These are phyloP conservation scores for Aspergillus niger DNA, from an alignment of 2,329 filamentous ascomycete species.

Conservation along the genomic window DNA sequence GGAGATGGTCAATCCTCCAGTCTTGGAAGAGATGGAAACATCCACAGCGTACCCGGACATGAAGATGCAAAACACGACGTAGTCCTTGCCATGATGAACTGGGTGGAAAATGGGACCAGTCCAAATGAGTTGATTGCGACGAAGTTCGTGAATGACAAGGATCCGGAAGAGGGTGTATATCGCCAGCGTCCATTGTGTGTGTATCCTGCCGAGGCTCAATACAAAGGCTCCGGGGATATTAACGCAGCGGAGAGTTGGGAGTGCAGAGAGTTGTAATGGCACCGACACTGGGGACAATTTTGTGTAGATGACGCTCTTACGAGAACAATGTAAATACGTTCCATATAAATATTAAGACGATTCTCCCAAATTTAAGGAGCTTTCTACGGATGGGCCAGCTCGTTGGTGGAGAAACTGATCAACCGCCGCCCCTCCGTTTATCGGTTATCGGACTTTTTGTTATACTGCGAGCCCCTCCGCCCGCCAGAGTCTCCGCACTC, in stretches of 20 bases:
- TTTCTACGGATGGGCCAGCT: not conserved
- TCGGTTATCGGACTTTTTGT: not conserved
- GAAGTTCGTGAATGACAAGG: slow-evolving; percentile 9
- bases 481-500: not conserved
- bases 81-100: slow-evolving; percentile 21
- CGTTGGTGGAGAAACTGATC: slow-evolving; percentile 10
- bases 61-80: slow-evolving; percentile 18
- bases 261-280: not conserved
- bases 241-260: not conserved
- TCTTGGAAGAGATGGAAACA: not conserved
- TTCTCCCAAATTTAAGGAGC: not conserved
- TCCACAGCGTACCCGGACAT: slow-evolving; percentile 11
- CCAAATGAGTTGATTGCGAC: slow-evolving; percentile 19
- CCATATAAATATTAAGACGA: not conserved
- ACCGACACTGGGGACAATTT: not conserved
- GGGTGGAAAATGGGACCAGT: slow-evolving; percentile 21
- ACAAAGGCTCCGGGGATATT: not conserved
- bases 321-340: not conserved
- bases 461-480: not conserved
- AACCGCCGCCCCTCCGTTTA: not conserved
- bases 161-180: not conserved
- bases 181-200: not conserved
- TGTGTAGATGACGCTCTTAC: not conserved
- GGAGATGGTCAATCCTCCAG: not conserved
- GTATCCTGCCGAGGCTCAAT: not conserved